These are phyloP conservation scores for Pneumocystis jirovecii DNA, from an alignment of 1,139 yeast species.

Conservation along the genomic window DNA sequence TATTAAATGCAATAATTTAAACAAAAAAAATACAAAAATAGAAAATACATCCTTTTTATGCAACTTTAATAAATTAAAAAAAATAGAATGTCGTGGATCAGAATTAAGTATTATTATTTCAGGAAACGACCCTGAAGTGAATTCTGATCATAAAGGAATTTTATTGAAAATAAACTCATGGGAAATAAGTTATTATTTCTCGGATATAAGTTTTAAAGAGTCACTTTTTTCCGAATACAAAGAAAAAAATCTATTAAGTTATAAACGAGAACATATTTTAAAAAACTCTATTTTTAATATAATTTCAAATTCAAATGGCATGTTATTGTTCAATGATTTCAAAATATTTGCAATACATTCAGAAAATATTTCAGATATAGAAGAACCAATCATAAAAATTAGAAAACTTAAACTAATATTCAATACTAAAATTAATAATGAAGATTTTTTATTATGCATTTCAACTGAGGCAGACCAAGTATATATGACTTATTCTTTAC, in stretches of 20 bases:
- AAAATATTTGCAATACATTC: conserved; percentile 11
- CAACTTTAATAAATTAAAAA: not conserved
- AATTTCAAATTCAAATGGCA: not conserved
- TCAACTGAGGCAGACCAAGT: conserved; percentile 7
- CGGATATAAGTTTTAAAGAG: not conserved
- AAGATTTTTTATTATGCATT: conserved; percentile 4
- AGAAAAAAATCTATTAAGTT: not conserved
- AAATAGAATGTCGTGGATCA: conserved; percentile 3
- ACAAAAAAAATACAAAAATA: not conserved
- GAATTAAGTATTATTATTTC: not conserved
- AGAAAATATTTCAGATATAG: conserved; percentile 8
- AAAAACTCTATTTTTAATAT: conserved; percentile 2
- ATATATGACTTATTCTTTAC: conserved; percentile 12
- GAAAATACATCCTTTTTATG: not conserved
- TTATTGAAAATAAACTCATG: not conserved
- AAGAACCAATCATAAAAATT: conserved; percentile 11
- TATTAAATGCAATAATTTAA: not conserved
- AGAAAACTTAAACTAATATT: conserved; percentile 12
- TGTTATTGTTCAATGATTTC: conserved; percentile 9
- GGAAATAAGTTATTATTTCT: not conserved
- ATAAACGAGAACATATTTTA: not conserved
- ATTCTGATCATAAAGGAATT: not conserved
- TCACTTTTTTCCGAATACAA: not conserved
- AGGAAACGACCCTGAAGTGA: not conserved
- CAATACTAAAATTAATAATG: conserved; percentile 3